Evolutionary conservation across 176 grass and related monocot genomes (phyloP).

Genomic region (Oryza meridionalis): DNA sequence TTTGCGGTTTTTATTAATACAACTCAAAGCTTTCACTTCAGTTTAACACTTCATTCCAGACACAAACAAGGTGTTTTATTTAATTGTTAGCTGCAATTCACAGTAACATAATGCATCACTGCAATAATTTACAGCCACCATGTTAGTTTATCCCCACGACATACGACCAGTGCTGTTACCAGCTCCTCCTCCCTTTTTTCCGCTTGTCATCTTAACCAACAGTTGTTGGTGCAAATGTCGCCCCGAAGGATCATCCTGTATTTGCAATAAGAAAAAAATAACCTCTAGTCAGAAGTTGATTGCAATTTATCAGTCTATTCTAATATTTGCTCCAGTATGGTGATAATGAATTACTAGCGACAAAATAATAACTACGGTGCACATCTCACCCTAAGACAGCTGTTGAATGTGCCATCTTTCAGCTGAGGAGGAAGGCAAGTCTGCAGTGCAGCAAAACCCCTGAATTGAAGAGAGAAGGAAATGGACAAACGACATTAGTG

Average conservation of each 20-base stretch:
- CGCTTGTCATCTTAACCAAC: slow-evolving; percentile 43
- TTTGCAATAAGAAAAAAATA: slow-evolving; percentile 25
- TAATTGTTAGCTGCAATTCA: neutral
- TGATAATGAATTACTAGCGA: neutral
- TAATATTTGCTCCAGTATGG: neutral
- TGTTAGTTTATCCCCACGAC: slow-evolving; percentile 8
- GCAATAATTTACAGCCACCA: slow-evolving; percentile 2
- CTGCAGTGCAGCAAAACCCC: slow-evolving; percentile 55
- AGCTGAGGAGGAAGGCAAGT: slow-evolving; percentile 55
- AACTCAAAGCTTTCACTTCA: neutral
- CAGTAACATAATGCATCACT: neutral
- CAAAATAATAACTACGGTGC: neutral
- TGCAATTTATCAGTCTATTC: neutral
- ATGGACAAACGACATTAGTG: neutral
- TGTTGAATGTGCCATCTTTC: slow-evolving; percentile 65
- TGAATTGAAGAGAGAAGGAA: slow-evolving; percentile 21
- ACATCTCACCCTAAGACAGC: slow-evolving; percentile 55
- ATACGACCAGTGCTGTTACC: slow-evolving; percentile 36
- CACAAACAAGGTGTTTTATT: neutral
- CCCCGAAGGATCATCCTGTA: slow-evolving; percentile 54
- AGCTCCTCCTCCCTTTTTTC: slow-evolving; percentile 22
- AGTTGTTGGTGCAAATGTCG: slow-evolving; percentile 59
- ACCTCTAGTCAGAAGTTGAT: neutral
- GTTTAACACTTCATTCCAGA: neutral
- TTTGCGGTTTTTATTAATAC: no score